These are phyloP conservation scores for Arthrobotrys entomopaga DNA, from an alignment of 2,329 filamentous ascomycete species.

Conservation along the genomic window DNA sequence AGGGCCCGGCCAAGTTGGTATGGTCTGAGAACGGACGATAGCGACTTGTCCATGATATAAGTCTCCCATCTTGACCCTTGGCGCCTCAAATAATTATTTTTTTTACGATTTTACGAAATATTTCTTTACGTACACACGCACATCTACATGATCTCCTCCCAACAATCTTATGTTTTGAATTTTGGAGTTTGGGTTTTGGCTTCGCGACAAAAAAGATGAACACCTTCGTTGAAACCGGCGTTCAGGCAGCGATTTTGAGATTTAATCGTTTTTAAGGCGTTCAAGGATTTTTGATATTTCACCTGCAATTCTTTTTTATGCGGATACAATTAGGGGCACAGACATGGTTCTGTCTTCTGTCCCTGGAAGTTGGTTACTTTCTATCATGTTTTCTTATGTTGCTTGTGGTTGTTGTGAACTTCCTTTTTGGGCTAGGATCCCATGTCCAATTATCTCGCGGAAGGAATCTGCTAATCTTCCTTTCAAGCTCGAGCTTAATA, in stretches of 20 bases:
- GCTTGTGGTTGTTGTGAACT: no score
- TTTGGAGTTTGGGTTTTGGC: slow-evolving; percentile 7
- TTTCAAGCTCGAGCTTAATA: background rate
- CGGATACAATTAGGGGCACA: slow-evolving; percentile 2
- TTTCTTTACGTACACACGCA: no score
- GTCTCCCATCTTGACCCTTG: background rate
- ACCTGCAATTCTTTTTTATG: slow-evolving; percentile 4
- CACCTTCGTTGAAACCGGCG: no score
- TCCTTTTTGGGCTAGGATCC: background rate
- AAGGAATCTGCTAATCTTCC: background rate
- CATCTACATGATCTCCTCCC: no score
- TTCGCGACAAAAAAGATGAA: no score
- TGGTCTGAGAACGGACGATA: slow-evolving; percentile 22
- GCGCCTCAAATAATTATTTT: background rate
- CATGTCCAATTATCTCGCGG: background rate
- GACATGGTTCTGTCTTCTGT: slow-evolving; percentile 21
- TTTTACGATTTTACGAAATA: background rate
- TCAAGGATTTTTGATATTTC: background rate
- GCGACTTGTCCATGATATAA: slow-evolving; percentile 42
- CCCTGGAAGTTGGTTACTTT: background rate
- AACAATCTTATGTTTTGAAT: background rate
- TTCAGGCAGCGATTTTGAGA: no score
- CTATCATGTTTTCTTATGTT: background rate
- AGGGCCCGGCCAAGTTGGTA: slow-evolving; percentile 37
- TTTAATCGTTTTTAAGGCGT: background rate